These are phyloP conservation scores for Vicia sativa DNA, from an alignment of 306 rosid genomes.

Conservation along the genomic window DNA sequence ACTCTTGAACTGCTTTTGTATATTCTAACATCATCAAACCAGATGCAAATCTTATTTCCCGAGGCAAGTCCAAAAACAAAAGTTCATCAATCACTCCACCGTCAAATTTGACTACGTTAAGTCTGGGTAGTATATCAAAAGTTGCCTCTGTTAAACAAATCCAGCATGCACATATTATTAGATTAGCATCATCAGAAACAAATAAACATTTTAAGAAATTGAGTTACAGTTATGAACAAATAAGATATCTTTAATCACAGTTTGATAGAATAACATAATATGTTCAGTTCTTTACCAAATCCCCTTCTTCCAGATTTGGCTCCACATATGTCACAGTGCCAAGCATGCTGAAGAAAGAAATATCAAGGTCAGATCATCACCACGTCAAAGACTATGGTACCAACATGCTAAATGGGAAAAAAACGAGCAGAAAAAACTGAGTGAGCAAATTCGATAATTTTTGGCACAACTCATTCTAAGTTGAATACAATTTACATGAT, in stretches of 20 bases:
- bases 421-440: neutral
- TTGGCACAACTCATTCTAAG: conserved; percentile 13
- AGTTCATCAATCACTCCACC: conserved; percentile 96
- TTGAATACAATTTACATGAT: conserved; percentile 4
- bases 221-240: conserved; percentile 8
- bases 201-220: neutral
- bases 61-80: conserved; percentile 83
- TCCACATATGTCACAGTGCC: conserved; percentile 95
- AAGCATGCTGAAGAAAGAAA: conserved; percentile 71
- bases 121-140: conserved; percentile 93
- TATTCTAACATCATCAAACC: conserved; percentile 91
- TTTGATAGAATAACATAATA: neutral
- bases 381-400: conserved; percentile 9
- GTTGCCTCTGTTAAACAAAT: conserved; percentile 79
- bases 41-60: conserved; percentile 71
- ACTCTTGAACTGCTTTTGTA: conserved; percentile 91
- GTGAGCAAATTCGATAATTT: neutral
- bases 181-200: conserved; percentile 23
- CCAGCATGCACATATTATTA: conserved; percentile 32
- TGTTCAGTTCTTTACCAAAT: conserved; percentile 65
- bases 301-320: conserved; percentile 98
- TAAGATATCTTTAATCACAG: too few relatives aligned
- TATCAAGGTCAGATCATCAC: conserved; percentile 23
- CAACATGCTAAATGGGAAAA: neutral
- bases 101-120: conserved; percentile 90